Evolutionary conservation across 768 basidiomycete species (phyloP), one percentile per base, ranked within the genome.

Genomic region (Trametes punicea): DNA sequence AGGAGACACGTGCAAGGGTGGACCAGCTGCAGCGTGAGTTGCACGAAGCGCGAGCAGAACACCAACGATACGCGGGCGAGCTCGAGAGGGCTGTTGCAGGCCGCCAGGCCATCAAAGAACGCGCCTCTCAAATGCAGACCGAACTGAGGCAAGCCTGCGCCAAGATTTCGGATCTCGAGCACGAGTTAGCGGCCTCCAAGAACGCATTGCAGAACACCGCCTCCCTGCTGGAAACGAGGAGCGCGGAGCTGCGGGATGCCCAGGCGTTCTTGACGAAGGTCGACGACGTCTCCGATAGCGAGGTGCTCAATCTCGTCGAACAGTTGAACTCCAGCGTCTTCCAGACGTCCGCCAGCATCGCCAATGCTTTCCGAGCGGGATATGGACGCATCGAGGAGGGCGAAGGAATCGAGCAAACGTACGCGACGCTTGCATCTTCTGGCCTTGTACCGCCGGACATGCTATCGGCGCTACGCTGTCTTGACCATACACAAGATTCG

Each of bases 241-340:
- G 76, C 4, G 65, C 71, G 33, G 77, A 81, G 62, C 71, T 77
- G 18, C 72, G 73, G 27, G 76, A 74, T 6, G 75, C 74, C 8
- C 78, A 79, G 62, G 71, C 67, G 41, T 82, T 77, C 70, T 68
- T 78, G 42, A 70, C 72, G 2, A 76, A 71, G 16, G 73, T 72
- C 0, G 79, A 81, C 55, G 38, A 66, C 0, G 67, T 74, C 42
- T 75, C 81, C 3, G 74, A 73, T 3, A 73, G 73, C 6, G 80
- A 84, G 29, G 73, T 82, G 13, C 68, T 75, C 26, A 64, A 56
- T 2, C 73, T 77, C 60, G 66, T 83, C 13, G 72, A 75, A 44
- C 68, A 69, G 15, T 64, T 83, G n/a, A 78, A 82, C 46, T 65
- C 75, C 6, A 75, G 75, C 55, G 77, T 81, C 27, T 73, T 73